phyloP scores from a whole-genome alignment of 129 eudicot genomes.

The Cynara cardunculus region DNA sequence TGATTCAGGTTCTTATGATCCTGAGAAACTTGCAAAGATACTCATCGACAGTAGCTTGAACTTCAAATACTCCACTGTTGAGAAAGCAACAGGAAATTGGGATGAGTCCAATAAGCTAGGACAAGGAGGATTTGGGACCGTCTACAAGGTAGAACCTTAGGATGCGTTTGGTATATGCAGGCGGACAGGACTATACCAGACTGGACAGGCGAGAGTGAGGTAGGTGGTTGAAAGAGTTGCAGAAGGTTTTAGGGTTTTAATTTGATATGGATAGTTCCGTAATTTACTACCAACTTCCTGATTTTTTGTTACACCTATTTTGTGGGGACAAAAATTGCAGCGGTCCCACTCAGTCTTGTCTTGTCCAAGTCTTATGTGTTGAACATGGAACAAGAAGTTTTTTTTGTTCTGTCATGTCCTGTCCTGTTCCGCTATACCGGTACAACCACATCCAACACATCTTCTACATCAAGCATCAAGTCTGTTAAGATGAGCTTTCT shows the following conservation, averaged over 20 bases:
- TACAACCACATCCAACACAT: constrained; percentile 2
- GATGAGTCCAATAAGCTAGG: constrained; percentile 83
- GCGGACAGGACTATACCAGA: too few species aligned
- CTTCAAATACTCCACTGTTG: constrained; percentile 77
- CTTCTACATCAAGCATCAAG: background rate
- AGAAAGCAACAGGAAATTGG: constrained; percentile 72
- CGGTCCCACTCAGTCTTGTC: too few species aligned
- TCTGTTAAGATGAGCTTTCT: background rate
- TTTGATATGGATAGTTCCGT: background rate
- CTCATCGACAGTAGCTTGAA: constrained; percentile 66
- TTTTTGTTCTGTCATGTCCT: background rate
- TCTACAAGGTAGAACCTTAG: constrained; percentile 56
- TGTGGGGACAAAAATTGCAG: background rate
- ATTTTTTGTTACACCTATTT: background rate
- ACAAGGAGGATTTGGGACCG: constrained; percentile 90
- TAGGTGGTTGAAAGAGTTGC: too few species aligned
- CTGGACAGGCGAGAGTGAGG: too few species aligned
- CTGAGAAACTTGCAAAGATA: constrained; percentile 52
- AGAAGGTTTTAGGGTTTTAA: background rate
- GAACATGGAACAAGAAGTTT: too few species aligned
- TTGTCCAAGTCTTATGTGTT: too few species aligned
- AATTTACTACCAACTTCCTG: background rate
- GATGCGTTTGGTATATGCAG: background rate
- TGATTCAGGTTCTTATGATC: constrained; percentile 46
- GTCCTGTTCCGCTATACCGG: background rate